These are phyloP conservation scores for Fusarium luffae DNA, from an alignment of 2,329 filamentous ascomycete species.

Conservation along the genomic window DNA sequence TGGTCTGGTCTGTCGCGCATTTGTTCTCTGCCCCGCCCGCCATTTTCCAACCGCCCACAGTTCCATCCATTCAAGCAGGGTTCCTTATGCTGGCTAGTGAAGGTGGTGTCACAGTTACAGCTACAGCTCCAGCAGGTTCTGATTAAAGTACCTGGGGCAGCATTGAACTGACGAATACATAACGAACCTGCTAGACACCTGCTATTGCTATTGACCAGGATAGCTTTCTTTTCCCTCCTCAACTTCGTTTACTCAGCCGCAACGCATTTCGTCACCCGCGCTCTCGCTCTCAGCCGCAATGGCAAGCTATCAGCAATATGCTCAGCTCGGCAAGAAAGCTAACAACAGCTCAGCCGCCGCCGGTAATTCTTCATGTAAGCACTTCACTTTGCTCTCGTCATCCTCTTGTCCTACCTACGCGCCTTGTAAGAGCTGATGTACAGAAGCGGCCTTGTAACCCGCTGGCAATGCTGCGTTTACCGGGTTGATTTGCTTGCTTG, in stretches of 20 bases:
- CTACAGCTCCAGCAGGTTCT: slow-evolving; percentile 14
- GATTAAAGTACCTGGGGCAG: slow-evolving; percentile 1
- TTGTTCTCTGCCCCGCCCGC: slow-evolving; percentile 13
- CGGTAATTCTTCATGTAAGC: slow-evolving; percentile 31
- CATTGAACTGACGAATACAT: slow-evolving; percentile 32
- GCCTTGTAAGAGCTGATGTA: slow-evolving; percentile 42
- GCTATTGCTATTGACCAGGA: not conserved
- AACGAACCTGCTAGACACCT: slow-evolving; percentile 23
- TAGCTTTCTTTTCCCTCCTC: not conserved
- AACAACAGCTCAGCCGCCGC: slow-evolving; percentile 40
- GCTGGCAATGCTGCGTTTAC: slow-evolving; percentile 20
- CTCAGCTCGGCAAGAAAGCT: slow-evolving; percentile 42
- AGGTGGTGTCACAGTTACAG: slow-evolving; percentile 31
- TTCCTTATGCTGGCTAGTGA: slow-evolving; percentile 33
- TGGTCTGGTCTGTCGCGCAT: not conserved
- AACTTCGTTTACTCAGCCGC: slow-evolving; percentile 1
- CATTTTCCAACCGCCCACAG: slow-evolving; percentile 16
- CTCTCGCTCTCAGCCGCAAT: slow-evolving; percentile 29
- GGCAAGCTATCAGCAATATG: slow-evolving; percentile 47
- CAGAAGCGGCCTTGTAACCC: slow-evolving; percentile 31
- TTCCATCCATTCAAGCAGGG: slow-evolving; percentile 13
- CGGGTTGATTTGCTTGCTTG: slow-evolving; percentile 27
- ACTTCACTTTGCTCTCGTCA: slow-evolving; percentile 31
- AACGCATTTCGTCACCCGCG: slow-evolving; percentile 5
- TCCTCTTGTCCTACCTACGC: slow-evolving; percentile 4